phyloP scores from a whole-genome alignment of 257 asterid genomes.

The Cruciata laevipes region DNA sequence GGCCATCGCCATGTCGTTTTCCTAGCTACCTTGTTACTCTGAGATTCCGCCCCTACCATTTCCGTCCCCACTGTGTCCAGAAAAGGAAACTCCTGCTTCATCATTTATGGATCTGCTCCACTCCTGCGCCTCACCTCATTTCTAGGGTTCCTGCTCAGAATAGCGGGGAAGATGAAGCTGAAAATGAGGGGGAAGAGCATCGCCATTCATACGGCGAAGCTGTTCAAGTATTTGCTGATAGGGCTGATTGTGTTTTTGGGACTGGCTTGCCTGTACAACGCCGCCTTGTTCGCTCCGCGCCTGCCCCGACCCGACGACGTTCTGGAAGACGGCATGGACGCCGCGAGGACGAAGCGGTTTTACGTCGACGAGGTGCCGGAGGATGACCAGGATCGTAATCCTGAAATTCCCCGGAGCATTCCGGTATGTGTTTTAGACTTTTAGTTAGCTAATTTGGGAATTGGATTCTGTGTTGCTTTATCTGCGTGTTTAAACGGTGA shows the following conservation, averaged over 20 bases:
- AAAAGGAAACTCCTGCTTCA: conserved; percentile 27
- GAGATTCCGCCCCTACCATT: conserved; percentile 1
- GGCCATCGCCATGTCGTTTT: neutral
- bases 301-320: conserved; percentile 50
- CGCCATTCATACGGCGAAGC: conserved; percentile 25
- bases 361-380: conserved; percentile 45
- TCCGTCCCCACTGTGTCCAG: neutral
- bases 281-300: conserved; percentile 42
- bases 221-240: conserved; percentile 41
- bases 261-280: conserved; percentile 56
- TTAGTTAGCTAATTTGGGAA: conserved; percentile 1
- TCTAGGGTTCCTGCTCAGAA: conserved; percentile 26
- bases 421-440: conserved; percentile 41
- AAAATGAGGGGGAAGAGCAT: conserved; percentile 49
- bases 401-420: conserved; percentile 47
- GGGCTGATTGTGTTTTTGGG: conserved; percentile 52
- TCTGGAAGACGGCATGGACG: conserved; percentile 43
- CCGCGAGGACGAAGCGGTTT: conserved; percentile 29
- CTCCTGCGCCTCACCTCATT: neutral
- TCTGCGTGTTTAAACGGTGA: neutral
- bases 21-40: neutral
- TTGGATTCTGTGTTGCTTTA: neutral
- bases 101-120: conserved; percentile 33
- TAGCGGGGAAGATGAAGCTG: neutral
- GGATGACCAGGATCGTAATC: conserved; percentile 48